These are phyloP conservation scores for Kewa caespitosa DNA, from an alignment of 179 eudicot genomes.

Conservation along the genomic window DNA sequence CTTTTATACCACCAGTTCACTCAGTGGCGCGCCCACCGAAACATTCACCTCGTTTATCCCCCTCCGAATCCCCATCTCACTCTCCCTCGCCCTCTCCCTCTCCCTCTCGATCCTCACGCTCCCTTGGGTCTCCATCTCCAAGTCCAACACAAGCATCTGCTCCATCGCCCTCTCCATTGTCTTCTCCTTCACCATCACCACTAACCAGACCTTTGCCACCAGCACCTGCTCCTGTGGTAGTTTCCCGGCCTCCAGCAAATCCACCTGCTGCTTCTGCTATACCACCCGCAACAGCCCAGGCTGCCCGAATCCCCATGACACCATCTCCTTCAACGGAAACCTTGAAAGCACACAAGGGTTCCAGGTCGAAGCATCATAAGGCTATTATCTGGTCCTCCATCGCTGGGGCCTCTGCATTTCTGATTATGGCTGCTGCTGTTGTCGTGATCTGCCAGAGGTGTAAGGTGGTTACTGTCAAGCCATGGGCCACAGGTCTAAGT, in stretches of 20 bases:
- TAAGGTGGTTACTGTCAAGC: slow-evolving; percentile 46
- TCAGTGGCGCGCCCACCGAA: background rate
- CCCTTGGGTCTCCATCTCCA: slow-evolving; percentile 16
- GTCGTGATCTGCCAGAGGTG: slow-evolving; percentile 31
- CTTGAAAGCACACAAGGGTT: background rate
- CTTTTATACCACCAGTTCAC: background rate
- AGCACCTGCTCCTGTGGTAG: slow-evolving; percentile 14
- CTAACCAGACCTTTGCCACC: background rate
- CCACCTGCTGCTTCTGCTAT: slow-evolving; percentile 31
- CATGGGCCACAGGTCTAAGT: slow-evolving; percentile 93
- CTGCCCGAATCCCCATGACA: slow-evolving; percentile 23
- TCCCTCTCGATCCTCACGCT: background rate
- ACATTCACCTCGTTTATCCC: slow-evolving; percentile 9
- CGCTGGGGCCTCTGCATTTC: slow-evolving; percentile 28
- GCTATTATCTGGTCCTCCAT: slow-evolving; percentile 30
- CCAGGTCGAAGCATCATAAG: slow-evolving; percentile 25
- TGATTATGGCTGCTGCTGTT: slow-evolving; percentile 25
- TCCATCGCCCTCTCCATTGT: slow-evolving; percentile 21
- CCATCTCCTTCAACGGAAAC: slow-evolving; percentile 10
- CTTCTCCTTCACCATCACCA: slow-evolving; percentile 30
- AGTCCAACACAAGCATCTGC: background rate
- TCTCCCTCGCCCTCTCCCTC: slow-evolving; percentile 19
- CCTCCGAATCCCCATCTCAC: slow-evolving; percentile 1
- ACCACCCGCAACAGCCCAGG: slow-evolving; percentile 23
- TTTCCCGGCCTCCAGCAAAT: slow-evolving; percentile 4